A percentile compares a stretch with the other conserved stretches of the same genome.
These are phyloP conservation scores for Bauhinia variegata DNA, from an alignment of 306 rosid genomes.

Conservation along the genomic window DNA sequence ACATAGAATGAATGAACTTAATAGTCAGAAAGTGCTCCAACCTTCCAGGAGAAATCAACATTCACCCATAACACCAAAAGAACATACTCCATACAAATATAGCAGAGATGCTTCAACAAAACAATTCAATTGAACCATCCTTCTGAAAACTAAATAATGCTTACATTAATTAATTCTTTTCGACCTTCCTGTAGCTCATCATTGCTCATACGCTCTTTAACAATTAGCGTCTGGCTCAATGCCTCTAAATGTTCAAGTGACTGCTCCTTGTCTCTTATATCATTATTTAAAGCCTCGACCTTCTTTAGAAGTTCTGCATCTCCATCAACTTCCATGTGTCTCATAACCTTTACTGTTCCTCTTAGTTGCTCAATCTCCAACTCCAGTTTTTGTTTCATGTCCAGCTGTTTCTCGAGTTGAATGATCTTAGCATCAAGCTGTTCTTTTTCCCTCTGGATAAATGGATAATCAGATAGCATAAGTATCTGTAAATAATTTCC, in stretches of 20 bases:
- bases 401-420: conserved; percentile 75
- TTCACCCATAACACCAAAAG: too few relatives aligned
- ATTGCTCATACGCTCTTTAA: conserved; percentile 86
- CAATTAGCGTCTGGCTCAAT: conserved; percentile 73
- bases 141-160: conserved; percentile 34
- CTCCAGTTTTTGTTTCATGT: conserved; percentile 82
- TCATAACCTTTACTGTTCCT: conserved; percentile 80
- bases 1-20: background rate
- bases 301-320: conserved; percentile 75
- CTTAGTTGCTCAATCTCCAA: conserved; percentile 86
- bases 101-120: conserved; percentile 30
- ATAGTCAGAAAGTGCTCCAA: background rate
- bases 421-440: conserved; percentile 76
- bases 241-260: conserved; percentile 67
- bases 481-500: conserved; percentile 8
- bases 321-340: conserved; percentile 78
- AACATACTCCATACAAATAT: background rate
- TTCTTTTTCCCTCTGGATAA: conserved; percentile 84
- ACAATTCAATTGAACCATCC: conserved; percentile 24
- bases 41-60: too few relatives aligned
- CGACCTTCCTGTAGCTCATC: conserved; percentile 97
- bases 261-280: conserved; percentile 81
- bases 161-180: conserved; percentile 75
- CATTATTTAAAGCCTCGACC: conserved; percentile 64
- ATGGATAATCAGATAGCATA: conserved; percentile 39